Conservation (phyloP, 108 stramenopile species). For the Nitzschia sp. region DNA sequence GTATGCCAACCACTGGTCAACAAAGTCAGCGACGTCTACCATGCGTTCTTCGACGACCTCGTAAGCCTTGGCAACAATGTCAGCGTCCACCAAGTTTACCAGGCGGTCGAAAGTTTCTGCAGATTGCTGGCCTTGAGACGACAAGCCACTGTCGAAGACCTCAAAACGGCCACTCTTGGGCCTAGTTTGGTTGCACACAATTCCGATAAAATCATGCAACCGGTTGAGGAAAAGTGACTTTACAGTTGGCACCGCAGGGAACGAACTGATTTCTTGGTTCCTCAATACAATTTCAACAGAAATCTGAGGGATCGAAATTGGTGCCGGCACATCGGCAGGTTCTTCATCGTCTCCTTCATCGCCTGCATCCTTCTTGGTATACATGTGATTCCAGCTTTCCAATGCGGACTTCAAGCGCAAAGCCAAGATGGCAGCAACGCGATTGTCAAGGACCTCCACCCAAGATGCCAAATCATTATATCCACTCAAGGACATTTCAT, state of each 20-base stretch:
- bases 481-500: constrained; percentile 86
- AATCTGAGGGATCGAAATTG: constrained; percentile 51
- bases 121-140: background rate
- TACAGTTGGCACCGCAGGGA: constrained; percentile 67
- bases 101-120: constrained; percentile 56
- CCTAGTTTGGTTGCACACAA: constrained; percentile 79
- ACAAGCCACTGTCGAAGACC: constrained; percentile 65
- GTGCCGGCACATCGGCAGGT: background rate
- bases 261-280: constrained; percentile 84
- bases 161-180: constrained; percentile 87
- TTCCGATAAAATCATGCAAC: constrained; percentile 80
- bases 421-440: constrained; percentile 62
- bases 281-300: constrained; percentile 73
- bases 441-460: constrained; percentile 65
- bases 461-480: constrained; percentile 71
- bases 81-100: constrained; percentile 48
- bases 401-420: constrained; percentile 69
- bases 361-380: constrained; percentile 12
- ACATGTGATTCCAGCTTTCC: constrained; percentile 60
- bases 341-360: constrained; percentile 26
- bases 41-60: constrained; percentile 69
- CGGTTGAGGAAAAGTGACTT: constrained; percentile 69
- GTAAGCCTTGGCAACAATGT: constrained; percentile 64
- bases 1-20: constrained; percentile 91
- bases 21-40: constrained; percentile 61